Evolutionary conservation across 768 basidiomycete species (phyloP), one percentile per base, ranked within the genome.

Genomic region (Ramaria sp.): DNA sequence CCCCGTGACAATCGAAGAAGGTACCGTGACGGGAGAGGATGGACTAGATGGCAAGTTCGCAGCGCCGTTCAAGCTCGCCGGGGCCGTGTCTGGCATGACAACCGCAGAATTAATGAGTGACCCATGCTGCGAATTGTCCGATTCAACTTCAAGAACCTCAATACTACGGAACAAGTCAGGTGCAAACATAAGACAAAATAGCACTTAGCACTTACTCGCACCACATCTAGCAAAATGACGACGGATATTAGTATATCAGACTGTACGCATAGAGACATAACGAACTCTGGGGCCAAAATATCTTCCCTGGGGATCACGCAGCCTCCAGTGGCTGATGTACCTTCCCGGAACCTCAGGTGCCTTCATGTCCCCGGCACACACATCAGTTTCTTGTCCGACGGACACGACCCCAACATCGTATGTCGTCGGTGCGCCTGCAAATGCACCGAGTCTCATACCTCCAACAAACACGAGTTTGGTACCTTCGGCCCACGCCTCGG

Each of bases 291-390:
- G 72, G 24, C 87, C 89, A 63, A 92, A 92, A 46, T 80, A 65
- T 42, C 73, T 74, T 1, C 78, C 80, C 17, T 73, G 63, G 5
- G 75, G 78, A 62, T 87, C 81, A 58, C 70, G 78, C 57, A 92
- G 66, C 43, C 82, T 75, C 87, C 88, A 92, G 63, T 87, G 89
- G 51, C 85, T 78, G 55, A 84, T 78, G 69, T 89, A 90, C 53
- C 78, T 76, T 11, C 88, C 88, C 2, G 86, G 76, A 12, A 66
- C 62, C 46, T 89, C 88, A 11, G 91, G 91, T 13, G 88, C 89
- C 80, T 88, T 91, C 66, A 91, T 73, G 57, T 90, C 88, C 12
- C 78, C 79, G 6, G 86, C 85, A 72, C 78, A 83, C 4, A 90
- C 67, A 39, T 88, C 83, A 43, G 83, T 72, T 58, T 78, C 73